A percentile compares a stretch with the other conserved stretches of the same genome.
Conservation (phyloP, 2,329 filamentous ascomycete species). For the Kalmusia sp. region DNA sequence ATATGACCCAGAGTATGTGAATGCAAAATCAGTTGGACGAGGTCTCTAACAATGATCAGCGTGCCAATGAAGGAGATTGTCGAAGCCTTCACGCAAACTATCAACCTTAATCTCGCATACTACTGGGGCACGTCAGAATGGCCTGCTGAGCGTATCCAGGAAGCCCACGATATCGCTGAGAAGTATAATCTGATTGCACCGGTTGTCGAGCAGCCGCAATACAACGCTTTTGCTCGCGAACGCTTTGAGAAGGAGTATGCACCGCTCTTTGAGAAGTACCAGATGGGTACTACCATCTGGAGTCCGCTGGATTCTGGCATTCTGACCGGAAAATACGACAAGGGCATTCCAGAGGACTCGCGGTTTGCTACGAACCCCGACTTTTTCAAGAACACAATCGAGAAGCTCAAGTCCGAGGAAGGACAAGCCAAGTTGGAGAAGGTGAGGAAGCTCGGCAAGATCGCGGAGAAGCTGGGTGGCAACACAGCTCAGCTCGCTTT, state of each 20-base stretch:
- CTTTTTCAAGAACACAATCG: slow-evolving; percentile 64
- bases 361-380: slow-evolving; percentile 66
- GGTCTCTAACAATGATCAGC: slow-evolving; percentile 25
- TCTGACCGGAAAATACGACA: slow-evolving; percentile 70
- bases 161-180: slow-evolving; percentile 66
- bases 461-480: slow-evolving; percentile 58
- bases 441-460: slow-evolving; percentile 61
- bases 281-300: slow-evolving; percentile 66
- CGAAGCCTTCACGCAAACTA: slow-evolving; percentile 59
- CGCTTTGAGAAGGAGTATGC: slow-evolving; percentile 68
- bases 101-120: slow-evolving; percentile 65
- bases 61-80: slow-evolving; percentile 71
- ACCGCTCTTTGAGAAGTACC: slow-evolving; percentile 63
- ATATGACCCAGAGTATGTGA: slow-evolving; percentile 56
- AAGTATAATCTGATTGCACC: slow-evolving; percentile 68
- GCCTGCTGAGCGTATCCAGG: slow-evolving; percentile 65
- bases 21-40: background rate
- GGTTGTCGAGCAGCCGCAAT: slow-evolving; percentile 63
- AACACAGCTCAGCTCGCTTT: slow-evolving; percentile 61
- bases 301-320: slow-evolving; percentile 63
- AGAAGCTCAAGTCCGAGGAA: slow-evolving; percentile 57
- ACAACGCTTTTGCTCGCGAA: slow-evolving; percentile 68
- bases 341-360: slow-evolving; percentile 66
- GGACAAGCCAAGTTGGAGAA: slow-evolving; percentile 63
- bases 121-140: slow-evolving; percentile 64